Conservation (phyloP, 148 eudicot genomes). For the Nyssa sinensis region DNA sequence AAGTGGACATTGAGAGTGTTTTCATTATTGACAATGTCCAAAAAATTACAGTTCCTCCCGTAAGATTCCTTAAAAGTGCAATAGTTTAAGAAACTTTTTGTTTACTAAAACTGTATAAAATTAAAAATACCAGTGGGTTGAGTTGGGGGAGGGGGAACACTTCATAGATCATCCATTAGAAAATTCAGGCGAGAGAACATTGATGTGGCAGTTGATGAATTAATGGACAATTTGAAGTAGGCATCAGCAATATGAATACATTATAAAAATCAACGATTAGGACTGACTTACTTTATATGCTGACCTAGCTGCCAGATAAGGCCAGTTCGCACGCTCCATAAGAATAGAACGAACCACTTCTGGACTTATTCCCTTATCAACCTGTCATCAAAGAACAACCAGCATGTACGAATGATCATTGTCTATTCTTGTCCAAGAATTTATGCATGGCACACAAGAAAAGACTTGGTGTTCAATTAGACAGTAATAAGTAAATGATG, state of each 20-base stretch:
- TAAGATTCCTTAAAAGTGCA: neutral
- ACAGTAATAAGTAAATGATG: neutral
- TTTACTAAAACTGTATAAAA: neutral
- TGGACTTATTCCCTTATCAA: slow-evolving; percentile 86
- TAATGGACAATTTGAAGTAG: neutral
- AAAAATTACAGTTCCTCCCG: neutral
- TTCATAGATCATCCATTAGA: neutral
- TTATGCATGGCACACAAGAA: no score
- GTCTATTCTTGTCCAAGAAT: neutral
- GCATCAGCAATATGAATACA: neutral
- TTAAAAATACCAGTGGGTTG: neutral
- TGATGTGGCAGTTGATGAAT: neutral
- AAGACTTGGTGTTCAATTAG: neutral
- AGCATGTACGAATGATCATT: neutral
- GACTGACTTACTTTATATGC: slow-evolving; percentile 55
- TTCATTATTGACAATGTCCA: neutral
- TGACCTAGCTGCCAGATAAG: slow-evolving; percentile 80
- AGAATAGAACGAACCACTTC: slow-evolving; percentile 93
- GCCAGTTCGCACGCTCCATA: slow-evolving; percentile 73
- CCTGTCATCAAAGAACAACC: slow-evolving; percentile 44
- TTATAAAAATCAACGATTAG: neutral
- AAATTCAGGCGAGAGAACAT: neutral
- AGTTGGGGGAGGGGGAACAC: neutral
- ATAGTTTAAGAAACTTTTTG: neutral
- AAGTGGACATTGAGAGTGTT: no score